Conservation (phyloP, 352 stramenopile species). For the Phytopythium kandeliae region DNA sequence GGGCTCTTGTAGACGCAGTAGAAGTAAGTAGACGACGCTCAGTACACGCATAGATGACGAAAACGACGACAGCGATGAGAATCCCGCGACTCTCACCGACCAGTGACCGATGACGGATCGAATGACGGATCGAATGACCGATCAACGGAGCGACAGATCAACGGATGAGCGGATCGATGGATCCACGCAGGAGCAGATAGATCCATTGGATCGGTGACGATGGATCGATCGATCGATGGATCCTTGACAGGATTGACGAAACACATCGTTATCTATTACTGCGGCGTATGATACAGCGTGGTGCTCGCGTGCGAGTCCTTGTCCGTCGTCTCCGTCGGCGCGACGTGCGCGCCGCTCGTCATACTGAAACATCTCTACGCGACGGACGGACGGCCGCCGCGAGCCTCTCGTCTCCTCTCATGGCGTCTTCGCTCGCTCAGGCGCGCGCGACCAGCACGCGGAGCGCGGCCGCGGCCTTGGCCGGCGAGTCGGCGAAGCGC, state of each 20-base stretch:
- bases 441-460: constrained; percentile 30
- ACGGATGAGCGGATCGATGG: too few relatives aligned
- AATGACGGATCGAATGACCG: too few relatives aligned
- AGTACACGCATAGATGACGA: constrained; percentile 1
- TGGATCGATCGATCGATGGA: too few relatives aligned
- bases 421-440: too few relatives aligned
- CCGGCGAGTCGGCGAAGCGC: constrained; percentile 47
- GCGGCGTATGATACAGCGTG: neutral
- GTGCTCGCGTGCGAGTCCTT: neutral
- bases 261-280: neutral
- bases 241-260: neutral
- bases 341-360: neutral
- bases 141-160: too few relatives aligned
- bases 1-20: constrained; percentile 16
- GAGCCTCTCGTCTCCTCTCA: too few relatives aligned
- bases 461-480: constrained; percentile 50
- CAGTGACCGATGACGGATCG: too few relatives aligned
- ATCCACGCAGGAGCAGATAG: too few relatives aligned
- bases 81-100: too few relatives aligned
- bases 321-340: neutral
- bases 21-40: neutral
- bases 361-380: neutral
- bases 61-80: too few relatives aligned
- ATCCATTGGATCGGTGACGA: too few relatives aligned
- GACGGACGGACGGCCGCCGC: too few relatives aligned